Evolutionary conservation across 345 rosid genomes (phyloP).

Genomic region (Corchorus capsularis): DNA sequence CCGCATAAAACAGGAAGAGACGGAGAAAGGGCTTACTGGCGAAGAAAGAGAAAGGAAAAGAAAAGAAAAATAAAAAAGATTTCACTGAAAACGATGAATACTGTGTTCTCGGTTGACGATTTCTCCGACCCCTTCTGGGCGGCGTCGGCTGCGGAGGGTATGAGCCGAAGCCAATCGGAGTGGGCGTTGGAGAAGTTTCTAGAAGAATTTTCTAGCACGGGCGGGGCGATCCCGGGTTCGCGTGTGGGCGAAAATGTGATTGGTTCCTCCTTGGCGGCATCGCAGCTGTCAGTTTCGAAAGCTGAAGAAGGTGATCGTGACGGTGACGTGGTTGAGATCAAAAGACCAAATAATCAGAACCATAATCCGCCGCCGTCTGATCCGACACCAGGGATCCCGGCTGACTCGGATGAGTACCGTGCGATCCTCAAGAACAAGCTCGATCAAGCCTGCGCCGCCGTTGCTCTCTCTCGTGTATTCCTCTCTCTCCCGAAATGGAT

Average conservation of each 20-base stretch:
- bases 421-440: constrained; percentile 67
- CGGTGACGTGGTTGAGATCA: constrained; percentile 53
- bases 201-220: constrained; percentile 43
- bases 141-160: constrained; percentile 35
- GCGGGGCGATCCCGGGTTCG: constrained; percentile 29
- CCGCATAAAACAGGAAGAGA: background rate
- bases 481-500: background rate
- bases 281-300: constrained; percentile 44
- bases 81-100: constrained; percentile 43
- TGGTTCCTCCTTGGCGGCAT: constrained; percentile 31
- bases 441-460: constrained; percentile 78
- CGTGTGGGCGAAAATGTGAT: constrained; percentile 33
- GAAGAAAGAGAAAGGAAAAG: constrained; percentile 11
- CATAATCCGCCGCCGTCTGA: constrained; percentile 31
- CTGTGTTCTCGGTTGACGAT: constrained; percentile 67
- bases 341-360: constrained; percentile 26
- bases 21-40: background rate
- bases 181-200: constrained; percentile 71
- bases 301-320: constrained; percentile 37
- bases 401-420: constrained; percentile 49
- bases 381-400: constrained; percentile 32
- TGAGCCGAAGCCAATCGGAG: constrained; percentile 66
- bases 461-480: constrained; percentile 50
- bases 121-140: constrained; percentile 66
- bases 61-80: background rate